Conservation (phyloP, 208 protist species). For the Phytomonas serpens region DNA sequence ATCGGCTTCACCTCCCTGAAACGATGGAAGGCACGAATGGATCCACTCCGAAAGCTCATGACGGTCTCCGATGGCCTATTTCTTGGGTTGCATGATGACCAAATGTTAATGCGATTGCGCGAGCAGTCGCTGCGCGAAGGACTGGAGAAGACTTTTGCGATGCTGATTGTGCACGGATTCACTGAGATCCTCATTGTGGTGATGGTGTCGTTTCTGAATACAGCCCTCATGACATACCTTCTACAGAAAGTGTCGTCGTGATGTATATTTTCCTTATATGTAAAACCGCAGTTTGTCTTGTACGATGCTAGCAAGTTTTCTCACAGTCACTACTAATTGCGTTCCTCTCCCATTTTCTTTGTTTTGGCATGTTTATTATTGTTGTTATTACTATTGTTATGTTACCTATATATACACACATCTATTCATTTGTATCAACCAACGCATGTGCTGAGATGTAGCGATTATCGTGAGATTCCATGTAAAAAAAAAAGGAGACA, state of each 20-base stretch:
- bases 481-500: not conserved
- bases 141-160: slow-evolving; percentile 47
- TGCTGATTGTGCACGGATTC: slow-evolving; percentile 39
- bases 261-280: not conserved
- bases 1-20: slow-evolving; percentile 67
- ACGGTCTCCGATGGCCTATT: slow-evolving; percentile 53
- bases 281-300: slow-evolving; percentile 4
- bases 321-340: not conserved
- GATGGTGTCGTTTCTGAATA: slow-evolving; percentile 47
- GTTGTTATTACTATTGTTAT: slow-evolving; percentile 11
- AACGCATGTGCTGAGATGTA: not conserved
- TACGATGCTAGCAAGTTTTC: slow-evolving; percentile 1
- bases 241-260: slow-evolving; percentile 16
- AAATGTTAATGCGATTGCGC: slow-evolving; percentile 62
- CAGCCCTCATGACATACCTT: slow-evolving; percentile 34
- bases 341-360: slow-evolving; percentile 5
- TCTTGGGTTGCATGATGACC: slow-evolving; percentile 68
- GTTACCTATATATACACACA: slow-evolving; percentile 11
- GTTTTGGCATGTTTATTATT: slow-evolving; percentile 15
- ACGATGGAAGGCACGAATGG: slow-evolving; percentile 66
- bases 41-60: slow-evolving; percentile 67
- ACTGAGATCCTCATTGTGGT: slow-evolving; percentile 55
- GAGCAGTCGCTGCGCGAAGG: slow-evolving; percentile 50
- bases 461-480: not conserved
- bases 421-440: slow-evolving; percentile 5